A percentile compares a stretch with the other conserved stretches of the same genome.
Conservation (phyloP, 2,329 filamentous ascomycete genomes). For the Pseudogymnoascus sp. region DNA sequence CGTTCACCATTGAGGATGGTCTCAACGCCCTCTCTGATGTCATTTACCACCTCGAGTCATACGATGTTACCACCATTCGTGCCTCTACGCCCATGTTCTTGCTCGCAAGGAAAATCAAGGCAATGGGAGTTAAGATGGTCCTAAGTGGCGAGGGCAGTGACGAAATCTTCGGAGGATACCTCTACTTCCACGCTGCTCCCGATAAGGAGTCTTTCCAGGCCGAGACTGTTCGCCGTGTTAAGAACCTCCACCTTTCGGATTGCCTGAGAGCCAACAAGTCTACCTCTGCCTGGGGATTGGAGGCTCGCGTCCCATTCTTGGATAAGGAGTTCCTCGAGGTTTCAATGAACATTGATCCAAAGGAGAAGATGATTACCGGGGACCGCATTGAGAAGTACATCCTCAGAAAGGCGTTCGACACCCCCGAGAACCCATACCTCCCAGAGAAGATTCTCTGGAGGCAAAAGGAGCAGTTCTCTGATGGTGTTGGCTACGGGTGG, state of each 20-base stretch:
- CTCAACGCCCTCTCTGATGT: constrained; percentile 95
- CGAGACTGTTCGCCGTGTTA: constrained; percentile 88
- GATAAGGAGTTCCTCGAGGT: constrained; percentile 95
- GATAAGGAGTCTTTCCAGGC: constrained; percentile 89
- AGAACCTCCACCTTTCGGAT: constrained; percentile 94
- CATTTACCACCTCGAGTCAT: constrained; percentile 95
- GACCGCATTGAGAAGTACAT: constrained; percentile 96
- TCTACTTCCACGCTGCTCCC: constrained; percentile 96
- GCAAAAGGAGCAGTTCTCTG: constrained; percentile 99
- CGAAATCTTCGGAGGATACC: constrained; percentile 96
- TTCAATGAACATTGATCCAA: constrained; percentile 87
- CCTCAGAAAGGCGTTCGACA: constrained; percentile 95
- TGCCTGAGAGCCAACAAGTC: constrained; percentile 99
- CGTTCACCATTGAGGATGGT: constrained; percentile 94
- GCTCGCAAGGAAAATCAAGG: constrained; percentile 97
- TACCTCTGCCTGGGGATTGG: constrained; percentile 93
- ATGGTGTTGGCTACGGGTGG: constrained; percentile 98
- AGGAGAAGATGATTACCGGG: constrained; percentile 86
- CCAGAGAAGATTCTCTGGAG: constrained; percentile 93
- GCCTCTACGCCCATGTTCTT: constrained; percentile 99
- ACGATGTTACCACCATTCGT: constrained; percentile 96
- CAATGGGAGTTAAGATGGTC: constrained; percentile 99
- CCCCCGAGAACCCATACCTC: constrained; percentile 86
- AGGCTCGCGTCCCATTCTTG: constrained; percentile 95
- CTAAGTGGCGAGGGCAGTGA: constrained; percentile 93